Percentiles rank a stretch among this genome's conserved stretches.
These are phyloP conservation scores for Cladosporium cucumerinum DNA, from an alignment of 2,329 filamentous ascomycete genomes.

Conservation along the genomic window DNA sequence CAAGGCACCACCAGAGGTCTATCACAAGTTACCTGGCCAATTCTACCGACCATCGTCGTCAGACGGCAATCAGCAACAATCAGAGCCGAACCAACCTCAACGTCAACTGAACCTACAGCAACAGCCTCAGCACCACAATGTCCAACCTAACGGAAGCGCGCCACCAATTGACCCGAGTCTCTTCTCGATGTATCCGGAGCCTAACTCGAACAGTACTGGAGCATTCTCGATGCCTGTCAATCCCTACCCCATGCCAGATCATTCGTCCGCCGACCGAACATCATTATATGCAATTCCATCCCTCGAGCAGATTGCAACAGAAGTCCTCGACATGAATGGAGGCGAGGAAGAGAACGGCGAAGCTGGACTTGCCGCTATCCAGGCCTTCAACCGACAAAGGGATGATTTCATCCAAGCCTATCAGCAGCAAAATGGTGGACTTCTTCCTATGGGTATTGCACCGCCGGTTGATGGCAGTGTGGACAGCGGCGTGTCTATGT, in stretches of 20 bases:
- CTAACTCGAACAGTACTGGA: constrained; percentile 7
- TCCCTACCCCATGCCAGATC: constrained; percentile 20
- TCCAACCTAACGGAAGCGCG: constrained; percentile 8
- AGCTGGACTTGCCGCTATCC: constrained; percentile 17
- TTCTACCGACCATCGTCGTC: constrained; percentile 13
- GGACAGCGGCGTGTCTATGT: constrained; percentile 31
- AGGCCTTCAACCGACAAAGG: constrained; percentile 17
- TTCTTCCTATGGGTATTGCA: constrained; percentile 16
- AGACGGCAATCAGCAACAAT: constrained; percentile 13
- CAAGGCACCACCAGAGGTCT: constrained; percentile 15
- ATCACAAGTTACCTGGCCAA: constrained; percentile 17
- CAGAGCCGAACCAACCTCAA: constrained; percentile 7
- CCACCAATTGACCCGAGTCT: constrained; percentile 27
- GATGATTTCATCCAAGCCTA: constrained; percentile 20
- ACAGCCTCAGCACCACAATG: constrained; percentile 1
- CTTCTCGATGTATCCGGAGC: constrained; percentile 25
- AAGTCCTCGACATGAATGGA: constrained; percentile 36
- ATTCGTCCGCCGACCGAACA: constrained; percentile 23
- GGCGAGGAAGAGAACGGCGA: constrained; percentile 20
- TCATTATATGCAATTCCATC: constrained; percentile 30
- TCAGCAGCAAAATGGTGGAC: constrained; percentile 20
- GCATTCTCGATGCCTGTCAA: constrained; percentile 4
- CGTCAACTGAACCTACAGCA: constrained; percentile 12
- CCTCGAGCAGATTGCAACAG: constrained; percentile 36
- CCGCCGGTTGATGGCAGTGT: constrained; percentile 27